Base-by-base conservation (phyloP, 2,329 filamentous ascomycete species). In the Xylaria arbuscula region DNA sequence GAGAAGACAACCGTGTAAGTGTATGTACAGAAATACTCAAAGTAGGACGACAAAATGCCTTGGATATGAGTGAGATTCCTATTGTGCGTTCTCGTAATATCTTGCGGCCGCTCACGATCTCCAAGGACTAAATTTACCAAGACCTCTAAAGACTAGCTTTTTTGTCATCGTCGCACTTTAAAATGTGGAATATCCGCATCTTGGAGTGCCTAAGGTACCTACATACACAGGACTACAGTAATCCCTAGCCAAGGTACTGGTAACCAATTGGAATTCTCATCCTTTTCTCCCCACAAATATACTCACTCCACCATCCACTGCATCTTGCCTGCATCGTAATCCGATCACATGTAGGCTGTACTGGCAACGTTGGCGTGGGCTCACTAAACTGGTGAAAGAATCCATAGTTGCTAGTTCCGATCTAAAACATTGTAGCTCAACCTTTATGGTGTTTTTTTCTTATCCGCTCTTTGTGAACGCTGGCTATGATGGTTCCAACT, bases 131-230 rank as follows among this genome's bases (percentile, higher is more conserved):
- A 51, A 32, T 51, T 51, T 15, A 15, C 13, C 4, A n/a, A 8
- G 17, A 10, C n/a, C n/a, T 47, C 45, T 47, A 19, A 11, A n/a
- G 45, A 9, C 13, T 17, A 53, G 4, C 22, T 28, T 28, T n/a
- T n/a, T n/a, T n/a, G n/a, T n/a, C n/a, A n/a, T n/a, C n/a, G n/a
- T n/a, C n/a, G n/a, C n/a, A n/a, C n/a, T n/a, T n/a, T n/a, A n/a
- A n/a, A n/a, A n/a, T 56, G 54, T 56, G 19, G 45, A 56, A 22
- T 56, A 56, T 56, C 54, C 54, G 42, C 36, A 56, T 38, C 36
- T 42, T 17, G 6, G 11, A 34, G 28, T 53, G 15, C 28, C 28
- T n/a, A 53, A 9, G 7, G 2, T 53, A n/a, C n/a, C n/a, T 51
- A 51, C 17, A 19, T 34, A 22, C 17, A 22, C 17, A 19, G n/a